Percentiles rank a stretch among this genome's conserved stretches.
phyloP scores from a whole-genome alignment of 805 yeast species.

The Saccharomycopsis olivae region DNA sequence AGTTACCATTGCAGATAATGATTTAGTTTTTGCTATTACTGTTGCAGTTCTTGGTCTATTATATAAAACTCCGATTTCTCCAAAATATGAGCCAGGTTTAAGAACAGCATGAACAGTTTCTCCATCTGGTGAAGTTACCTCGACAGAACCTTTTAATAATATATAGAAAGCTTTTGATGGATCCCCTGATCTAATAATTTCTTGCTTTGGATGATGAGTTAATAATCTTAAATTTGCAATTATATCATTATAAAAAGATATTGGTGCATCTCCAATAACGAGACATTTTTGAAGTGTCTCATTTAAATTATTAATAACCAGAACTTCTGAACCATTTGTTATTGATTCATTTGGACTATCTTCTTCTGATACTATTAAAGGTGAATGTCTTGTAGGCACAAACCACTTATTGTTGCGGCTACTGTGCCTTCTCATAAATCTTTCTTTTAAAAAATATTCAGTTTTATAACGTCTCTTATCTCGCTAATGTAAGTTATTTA shows the following conservation, averaged over 20 bases:
- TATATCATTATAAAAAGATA: conserved; percentile 47
- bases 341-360: too few relatives aligned
- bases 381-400: not conserved
- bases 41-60: conserved; percentile 74
- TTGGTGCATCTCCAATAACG: conserved; percentile 57
- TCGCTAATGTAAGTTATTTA: too few relatives aligned
- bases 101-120: conserved; percentile 62
- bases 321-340: too few relatives aligned
- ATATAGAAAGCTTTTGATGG: conserved; percentile 71
- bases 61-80: conserved; percentile 69
- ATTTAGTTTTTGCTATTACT: conserved; percentile 58
- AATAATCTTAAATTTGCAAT: conserved; percentile 47
- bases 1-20: conserved; percentile 58
- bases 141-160: conserved; percentile 66
- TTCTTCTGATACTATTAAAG: too few relatives aligned
- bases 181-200: conserved; percentile 58
- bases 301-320: conserved; percentile 3
- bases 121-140: conserved; percentile 70
- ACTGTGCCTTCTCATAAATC: too few relatives aligned
- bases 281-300: conserved; percentile 48
- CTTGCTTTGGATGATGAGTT: conserved; percentile 58
- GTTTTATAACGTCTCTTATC: too few relatives aligned
- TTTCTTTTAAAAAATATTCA: too few relatives aligned
- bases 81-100: conserved; percentile 51
- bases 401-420: too few relatives aligned